Percentiles rank a stretch among this genome's conserved stretches.
These are phyloP conservation scores for Rhodotorula sp. DNA, from an alignment of 1,284 basidiomycete genomes.

Conservation along the genomic window DNA sequence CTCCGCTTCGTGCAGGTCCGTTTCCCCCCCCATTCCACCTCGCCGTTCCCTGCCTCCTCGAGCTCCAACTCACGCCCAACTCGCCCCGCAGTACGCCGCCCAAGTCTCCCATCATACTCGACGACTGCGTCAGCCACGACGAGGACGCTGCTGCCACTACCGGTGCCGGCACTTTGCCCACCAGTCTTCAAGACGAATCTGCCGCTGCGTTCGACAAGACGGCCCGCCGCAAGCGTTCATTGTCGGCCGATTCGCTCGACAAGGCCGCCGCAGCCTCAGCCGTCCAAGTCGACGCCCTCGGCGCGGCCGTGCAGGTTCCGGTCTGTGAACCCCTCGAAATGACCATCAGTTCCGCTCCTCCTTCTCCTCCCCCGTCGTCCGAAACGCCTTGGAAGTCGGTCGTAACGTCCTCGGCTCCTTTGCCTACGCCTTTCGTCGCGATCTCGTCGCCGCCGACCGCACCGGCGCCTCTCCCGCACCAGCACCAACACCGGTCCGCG, in stretches of 20 bases:
- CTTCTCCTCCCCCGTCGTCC: background rate
- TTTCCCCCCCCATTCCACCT: no score
- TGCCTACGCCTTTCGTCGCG: background rate
- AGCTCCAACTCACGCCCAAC: background rate
- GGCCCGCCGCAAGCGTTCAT: background rate
- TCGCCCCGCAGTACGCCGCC: background rate
- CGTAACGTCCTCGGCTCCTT: background rate
- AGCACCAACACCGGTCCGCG: background rate
- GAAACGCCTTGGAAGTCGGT: background rate
- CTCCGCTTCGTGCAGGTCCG: conserved; percentile 9
- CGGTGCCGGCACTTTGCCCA: background rate
- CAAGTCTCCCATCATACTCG: background rate
- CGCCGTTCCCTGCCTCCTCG: background rate
- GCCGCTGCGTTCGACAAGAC: background rate
- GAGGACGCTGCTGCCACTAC: background rate
- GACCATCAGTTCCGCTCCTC: no score
- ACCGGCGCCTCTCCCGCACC: no score
- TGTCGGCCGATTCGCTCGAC: background rate
- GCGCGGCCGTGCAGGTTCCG: background rate
- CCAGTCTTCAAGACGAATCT: background rate
- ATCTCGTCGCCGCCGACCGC: background rate
- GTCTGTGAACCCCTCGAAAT: no score
- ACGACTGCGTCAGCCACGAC: no score
- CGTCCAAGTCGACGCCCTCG: background rate
- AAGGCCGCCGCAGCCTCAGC: no score